A percentile compares a stretch with the other conserved stretches of the same genome.
Conservation (phyloP, 495 filamentous ascomycete genomes). For the Rostrohypoxylon terebratum region DNA sequence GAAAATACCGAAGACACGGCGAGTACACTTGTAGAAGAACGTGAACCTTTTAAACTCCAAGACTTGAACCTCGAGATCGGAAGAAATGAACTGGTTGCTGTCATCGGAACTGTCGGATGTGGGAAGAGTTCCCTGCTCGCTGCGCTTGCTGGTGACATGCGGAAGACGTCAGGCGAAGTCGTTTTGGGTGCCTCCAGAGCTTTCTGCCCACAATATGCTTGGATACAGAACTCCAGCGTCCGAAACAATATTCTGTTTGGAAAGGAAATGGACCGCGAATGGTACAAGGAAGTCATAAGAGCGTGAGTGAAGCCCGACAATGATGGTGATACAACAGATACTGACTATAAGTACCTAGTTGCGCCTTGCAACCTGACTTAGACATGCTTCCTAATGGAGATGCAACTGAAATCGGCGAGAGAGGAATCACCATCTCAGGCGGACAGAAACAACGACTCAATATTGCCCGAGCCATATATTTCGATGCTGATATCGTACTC, state of each 20-base stretch:
- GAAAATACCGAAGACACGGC: conserved; percentile 58
- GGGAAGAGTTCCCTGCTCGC: conserved; percentile 93
- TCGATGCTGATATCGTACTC: conserved; percentile 82
- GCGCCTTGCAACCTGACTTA: conserved; percentile 76
- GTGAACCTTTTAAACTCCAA: conserved; percentile 82
- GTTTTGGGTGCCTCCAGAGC: conserved; percentile 80
- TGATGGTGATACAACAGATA: conserved; percentile 9
- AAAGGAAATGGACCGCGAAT: conserved; percentile 73
- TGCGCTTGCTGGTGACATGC: conserved; percentile 94
- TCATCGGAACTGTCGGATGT: conserved; percentile 91
- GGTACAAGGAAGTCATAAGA: conserved; percentile 71
- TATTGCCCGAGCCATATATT: conserved; percentile 87
- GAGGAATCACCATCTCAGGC: conserved; percentile 83
- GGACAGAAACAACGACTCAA: conserved; percentile 88
- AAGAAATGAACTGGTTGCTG: conserved; percentile 85
- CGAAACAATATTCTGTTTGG: conserved; percentile 93
- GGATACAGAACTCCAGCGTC: conserved; percentile 94
- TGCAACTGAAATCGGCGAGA: conserved; percentile 79
- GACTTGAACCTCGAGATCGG: conserved; percentile 80
- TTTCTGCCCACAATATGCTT: conserved; percentile 95
- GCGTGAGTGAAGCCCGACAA: conserved; percentile 52
- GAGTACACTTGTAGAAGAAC: conserved; percentile 66
- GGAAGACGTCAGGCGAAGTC: conserved; percentile 78
- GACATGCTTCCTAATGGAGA: conserved; percentile 82
- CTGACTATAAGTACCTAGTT: conserved; percentile 59